Conservation (phyloP, 2,329 filamentous ascomycete genomes). For the Colletotrichum sp. region DNA sequence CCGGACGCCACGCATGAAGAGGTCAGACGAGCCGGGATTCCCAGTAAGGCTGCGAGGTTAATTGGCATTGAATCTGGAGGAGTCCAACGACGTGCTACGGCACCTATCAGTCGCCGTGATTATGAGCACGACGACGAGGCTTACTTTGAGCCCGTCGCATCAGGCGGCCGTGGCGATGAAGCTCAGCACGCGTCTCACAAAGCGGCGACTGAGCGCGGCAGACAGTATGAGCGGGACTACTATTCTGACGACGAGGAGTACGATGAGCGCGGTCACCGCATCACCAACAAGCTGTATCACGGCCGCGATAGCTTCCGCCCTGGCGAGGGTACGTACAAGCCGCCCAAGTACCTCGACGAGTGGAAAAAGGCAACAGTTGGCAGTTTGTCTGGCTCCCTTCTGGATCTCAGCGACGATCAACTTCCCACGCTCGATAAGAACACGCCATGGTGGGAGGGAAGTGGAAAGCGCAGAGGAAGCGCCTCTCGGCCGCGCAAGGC, state of each 20-base stretch:
- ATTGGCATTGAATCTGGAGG: constrained; percentile 16
- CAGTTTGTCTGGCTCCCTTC: constrained; percentile 59
- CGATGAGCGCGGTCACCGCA: constrained; percentile 32
- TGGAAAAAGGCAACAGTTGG: constrained; percentile 74
- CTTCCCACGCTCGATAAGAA: constrained; percentile 47
- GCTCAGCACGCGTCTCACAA: not conserved
- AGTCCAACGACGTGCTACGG: constrained; percentile 19
- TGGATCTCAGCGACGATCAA: constrained; percentile 59
- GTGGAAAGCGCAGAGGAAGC: constrained; percentile 49
- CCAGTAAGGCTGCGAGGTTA: constrained; percentile 22
- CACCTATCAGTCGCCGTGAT: constrained; percentile 3
- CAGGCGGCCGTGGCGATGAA: not conserved
- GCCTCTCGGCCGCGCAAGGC: constrained; percentile 58
- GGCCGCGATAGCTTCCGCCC: constrained; percentile 47
- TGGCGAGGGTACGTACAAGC: constrained; percentile 62
- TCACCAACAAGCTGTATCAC: constrained; percentile 47
- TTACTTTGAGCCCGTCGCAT: not conserved
- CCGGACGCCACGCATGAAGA: constrained; percentile 25
- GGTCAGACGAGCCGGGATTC: not conserved
- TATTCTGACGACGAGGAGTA: constrained; percentile 32
- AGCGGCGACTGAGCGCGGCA: not conserved
- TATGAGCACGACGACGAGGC: constrained; percentile 10
- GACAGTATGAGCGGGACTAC: constrained; percentile 22
- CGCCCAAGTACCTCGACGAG: constrained; percentile 69
- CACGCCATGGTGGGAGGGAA: constrained; percentile 80